Evolutionary conservation across 495 filamentous ascomycete species (phyloP).

Genomic region (Trichoderma reesei): DNA sequence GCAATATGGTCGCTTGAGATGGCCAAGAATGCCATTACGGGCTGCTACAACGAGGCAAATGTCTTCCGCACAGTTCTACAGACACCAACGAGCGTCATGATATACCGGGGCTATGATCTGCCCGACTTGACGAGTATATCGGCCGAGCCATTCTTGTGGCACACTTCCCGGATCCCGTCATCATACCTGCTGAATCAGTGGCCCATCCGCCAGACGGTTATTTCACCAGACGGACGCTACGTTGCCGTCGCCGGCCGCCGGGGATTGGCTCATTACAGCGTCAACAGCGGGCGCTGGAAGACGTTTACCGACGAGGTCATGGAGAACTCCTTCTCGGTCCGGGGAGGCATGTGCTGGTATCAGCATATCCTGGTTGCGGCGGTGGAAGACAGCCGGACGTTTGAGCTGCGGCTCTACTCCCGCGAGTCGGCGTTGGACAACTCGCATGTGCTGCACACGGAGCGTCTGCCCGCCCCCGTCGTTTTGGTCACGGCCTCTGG

Average conservation of each 20-base stretch:
- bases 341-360: conserved; percentile 98
- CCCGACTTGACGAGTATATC: conserved; percentile 84
- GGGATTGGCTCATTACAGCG: conserved; percentile 91
- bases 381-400: conserved; percentile 73
- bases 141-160: conserved; percentile 87
- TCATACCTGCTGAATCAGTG: conserved; percentile 81
- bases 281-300: conserved; percentile 92
- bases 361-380: conserved; percentile 91
- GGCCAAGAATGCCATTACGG: conserved; percentile 80
- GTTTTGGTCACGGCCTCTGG: conserved; percentile 81
- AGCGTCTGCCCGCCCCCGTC: conserved; percentile 72
- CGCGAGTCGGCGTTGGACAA: conserved; percentile 73
- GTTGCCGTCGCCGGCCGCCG: conserved; percentile 87
- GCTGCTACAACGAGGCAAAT: conserved; percentile 84
- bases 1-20: conserved; percentile 84
- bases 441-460: conserved; percentile 57
- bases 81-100: conserved; percentile 71
- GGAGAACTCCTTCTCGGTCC: conserved; percentile 83
- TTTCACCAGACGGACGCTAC: conserved; percentile 88
- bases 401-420: conserved; percentile 87
- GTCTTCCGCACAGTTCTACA: conserved; percentile 81
- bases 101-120: conserved; percentile 88
- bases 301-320: conserved; percentile 71
- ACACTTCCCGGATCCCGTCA: conserved; percentile 76
- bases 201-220: conserved; percentile 77